phyloP scores from a whole-genome alignment of 2,329 filamentous ascomycete genomes.

The Colletotrichum horii region DNA sequence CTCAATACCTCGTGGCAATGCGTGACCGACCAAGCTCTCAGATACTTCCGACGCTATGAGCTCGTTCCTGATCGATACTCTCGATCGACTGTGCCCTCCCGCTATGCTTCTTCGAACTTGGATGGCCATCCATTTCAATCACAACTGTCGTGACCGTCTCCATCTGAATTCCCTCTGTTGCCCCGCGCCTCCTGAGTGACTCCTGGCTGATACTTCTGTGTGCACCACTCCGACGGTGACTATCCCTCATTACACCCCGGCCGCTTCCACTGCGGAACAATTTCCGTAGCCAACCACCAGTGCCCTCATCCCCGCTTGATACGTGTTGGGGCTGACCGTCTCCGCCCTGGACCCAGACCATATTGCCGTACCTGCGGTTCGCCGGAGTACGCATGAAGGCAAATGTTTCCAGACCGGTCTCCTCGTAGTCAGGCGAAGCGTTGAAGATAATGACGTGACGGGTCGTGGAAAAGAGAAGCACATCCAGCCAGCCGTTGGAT shows the following conservation, averaged over 20 bases:
- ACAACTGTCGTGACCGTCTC: slow-evolving; percentile 49
- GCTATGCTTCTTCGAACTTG: background rate
- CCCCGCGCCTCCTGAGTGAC: background rate
- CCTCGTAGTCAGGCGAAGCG: slow-evolving; percentile 6
- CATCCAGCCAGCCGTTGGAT: slow-evolving; percentile 51
- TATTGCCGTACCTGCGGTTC: slow-evolving; percentile 14
- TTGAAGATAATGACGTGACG: slow-evolving; percentile 39
- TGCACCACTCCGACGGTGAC: background rate
- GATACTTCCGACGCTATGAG: slow-evolving; percentile 7
- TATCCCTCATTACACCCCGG: background rate
- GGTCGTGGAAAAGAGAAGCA: slow-evolving; percentile 43
- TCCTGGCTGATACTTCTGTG: slow-evolving; percentile 18
- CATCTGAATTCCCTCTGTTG: slow-evolving; percentile 42
- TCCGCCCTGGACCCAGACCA: slow-evolving; percentile 20
- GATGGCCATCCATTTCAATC: slow-evolving; percentile 33
- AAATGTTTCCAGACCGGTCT: slow-evolving; percentile 14
- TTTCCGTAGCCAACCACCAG: slow-evolving; percentile 12
- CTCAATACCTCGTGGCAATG: fast-evolving
- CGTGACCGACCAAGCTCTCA: background rate
- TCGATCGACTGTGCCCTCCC: background rate
- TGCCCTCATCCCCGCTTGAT: background rate
- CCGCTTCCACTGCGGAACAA: background rate
- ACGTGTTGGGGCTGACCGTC: background rate
- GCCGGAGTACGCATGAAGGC: slow-evolving; percentile 19
- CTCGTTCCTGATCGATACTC: slow-evolving; percentile 2